A percentile compares a stretch with the other conserved stretches of the same genome.
These are phyloP conservation scores for Paramecium primaurelia DNA, from an alignment of 73 alveolate species.

Conservation along the genomic window DNA sequence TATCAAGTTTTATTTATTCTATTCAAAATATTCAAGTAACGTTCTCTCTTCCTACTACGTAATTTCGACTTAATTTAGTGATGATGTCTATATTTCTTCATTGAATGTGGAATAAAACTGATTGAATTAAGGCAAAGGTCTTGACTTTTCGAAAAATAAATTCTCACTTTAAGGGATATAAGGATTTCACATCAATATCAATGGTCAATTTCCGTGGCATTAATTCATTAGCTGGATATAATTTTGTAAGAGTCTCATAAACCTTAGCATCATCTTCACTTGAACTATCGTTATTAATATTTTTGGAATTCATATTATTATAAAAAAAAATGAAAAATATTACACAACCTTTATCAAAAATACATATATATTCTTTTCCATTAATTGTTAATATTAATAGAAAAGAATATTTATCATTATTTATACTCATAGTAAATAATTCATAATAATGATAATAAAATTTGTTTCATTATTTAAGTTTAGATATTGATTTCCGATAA, in stretches of 20 bases:
- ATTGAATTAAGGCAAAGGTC: conserved; percentile 28
- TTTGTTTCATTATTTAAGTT: background rate
- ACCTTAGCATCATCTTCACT: conserved; percentile 25
- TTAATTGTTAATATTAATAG: background rate
- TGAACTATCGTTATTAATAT: conserved; percentile 19
- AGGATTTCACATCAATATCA: conserved; percentile 17
- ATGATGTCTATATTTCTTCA: background rate
- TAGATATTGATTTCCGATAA: conserved; percentile 16
- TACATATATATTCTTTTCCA: background rate
- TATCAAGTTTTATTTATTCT: background rate
- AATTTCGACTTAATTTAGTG: background rate
- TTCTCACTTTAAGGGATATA: conserved; percentile 9
- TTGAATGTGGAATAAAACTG: background rate
- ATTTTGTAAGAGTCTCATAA: background rate
- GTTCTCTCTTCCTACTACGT: background rate
- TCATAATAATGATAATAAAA: background rate
- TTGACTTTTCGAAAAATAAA: conserved; percentile 5
- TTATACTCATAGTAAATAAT: background rate
- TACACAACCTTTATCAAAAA: background rate
- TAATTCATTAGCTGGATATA: conserved; percentile 24
- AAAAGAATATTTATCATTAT: background rate
- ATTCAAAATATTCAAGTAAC: background rate
- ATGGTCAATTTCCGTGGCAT: conserved; percentile 22
- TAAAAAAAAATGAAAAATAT: background rate
- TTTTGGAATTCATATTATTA: background rate